Evolutionary conservation across 768 basidiomycete genomes (phyloP).

Genomic region (Xerocomellus amylosporus): DNA sequence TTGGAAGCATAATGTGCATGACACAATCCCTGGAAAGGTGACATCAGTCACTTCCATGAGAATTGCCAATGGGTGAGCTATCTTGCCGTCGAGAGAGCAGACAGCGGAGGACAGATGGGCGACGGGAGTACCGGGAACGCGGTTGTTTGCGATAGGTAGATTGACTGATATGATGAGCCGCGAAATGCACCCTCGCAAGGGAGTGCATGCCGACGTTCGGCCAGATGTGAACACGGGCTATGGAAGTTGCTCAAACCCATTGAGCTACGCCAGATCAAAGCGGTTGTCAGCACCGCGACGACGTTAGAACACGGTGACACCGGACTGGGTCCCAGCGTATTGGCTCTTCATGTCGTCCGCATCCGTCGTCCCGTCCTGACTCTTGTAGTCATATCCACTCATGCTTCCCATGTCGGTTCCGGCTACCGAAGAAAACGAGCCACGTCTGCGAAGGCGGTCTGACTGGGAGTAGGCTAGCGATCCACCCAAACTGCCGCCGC

Average conservation of each 20-base stretch:
- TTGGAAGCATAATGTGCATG: constrained; percentile 23
- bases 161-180: constrained; percentile 8
- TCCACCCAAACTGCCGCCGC: constrained; percentile 46
- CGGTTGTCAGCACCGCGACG: constrained; percentile 1
- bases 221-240: constrained; percentile 1
- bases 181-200: constrained; percentile 5
- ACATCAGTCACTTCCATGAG: constrained; percentile 1
- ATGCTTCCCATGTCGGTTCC: constrained; percentile 78
- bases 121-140: constrained; percentile 3
- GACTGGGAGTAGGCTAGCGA: constrained; percentile 86
- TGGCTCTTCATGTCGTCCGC: constrained; percentile 87
- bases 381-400: constrained; percentile 81
- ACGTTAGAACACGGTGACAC: constrained; percentile 77
- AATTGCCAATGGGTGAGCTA: constrained; percentile 3
- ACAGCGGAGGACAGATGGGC: background rate
- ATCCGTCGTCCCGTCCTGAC: constrained; percentile 79
- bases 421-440: constrained; percentile 73
- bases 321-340: constrained; percentile 81
- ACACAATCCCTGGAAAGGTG: constrained; percentile 9
- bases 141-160: constrained; percentile 15
- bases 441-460: constrained; percentile 75
- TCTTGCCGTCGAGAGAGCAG: constrained; percentile 1
- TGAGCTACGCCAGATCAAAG: constrained; percentile 7
- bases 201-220: constrained; percentile 10
- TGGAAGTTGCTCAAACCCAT: constrained; percentile 14